These are phyloP conservation scores for Xylariales sp. DNA, from an alignment of 2,329 filamentous ascomycete species.

Conservation along the genomic window DNA sequence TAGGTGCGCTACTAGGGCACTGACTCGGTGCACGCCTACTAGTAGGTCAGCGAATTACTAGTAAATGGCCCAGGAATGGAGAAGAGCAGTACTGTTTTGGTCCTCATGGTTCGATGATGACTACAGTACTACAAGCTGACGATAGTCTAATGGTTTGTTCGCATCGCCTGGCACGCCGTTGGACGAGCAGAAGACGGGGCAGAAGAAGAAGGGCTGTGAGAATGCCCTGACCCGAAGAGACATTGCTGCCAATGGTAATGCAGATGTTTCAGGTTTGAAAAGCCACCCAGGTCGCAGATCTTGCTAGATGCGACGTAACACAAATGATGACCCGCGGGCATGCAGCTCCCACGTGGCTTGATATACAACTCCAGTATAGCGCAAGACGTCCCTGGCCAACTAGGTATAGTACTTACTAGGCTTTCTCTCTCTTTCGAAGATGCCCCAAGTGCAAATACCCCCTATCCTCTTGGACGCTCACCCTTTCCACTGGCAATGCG, in stretches of 20 bases:
- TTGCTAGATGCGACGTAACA: constrained; percentile 7
- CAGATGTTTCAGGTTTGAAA: background rate
- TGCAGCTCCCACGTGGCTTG: constrained; percentile 33
- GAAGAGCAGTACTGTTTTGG: constrained; percentile 9
- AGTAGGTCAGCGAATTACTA: background rate
- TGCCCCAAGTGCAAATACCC: constrained; percentile 8
- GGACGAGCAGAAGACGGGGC: too few relatives aligned
- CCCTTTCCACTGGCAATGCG: background rate
- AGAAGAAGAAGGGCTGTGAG: too few relatives aligned
- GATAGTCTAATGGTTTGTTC: background rate
- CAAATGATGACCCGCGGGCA: constrained; percentile 11
- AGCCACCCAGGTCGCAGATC: constrained; percentile 12
- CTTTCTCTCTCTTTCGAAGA: constrained; percentile 8
- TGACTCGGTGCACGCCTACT: background rate
- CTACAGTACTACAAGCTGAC: constrained; percentile 17
- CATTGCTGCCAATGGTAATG: background rate
- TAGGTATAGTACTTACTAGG: constrained; percentile 3
- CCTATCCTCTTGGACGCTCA: background rate
- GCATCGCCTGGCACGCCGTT: background rate
- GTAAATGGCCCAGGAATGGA: constrained; percentile 2
- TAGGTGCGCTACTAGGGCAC: background rate
- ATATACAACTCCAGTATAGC: background rate
- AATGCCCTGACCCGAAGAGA: background rate
- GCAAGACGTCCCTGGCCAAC: background rate
- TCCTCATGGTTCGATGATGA: constrained; percentile 20